Evolutionary conservation across 1,284 basidiomycete genomes (phyloP), one percentile per base, ranked within the genome.

Genomic region (Vanrija sp.): DNA sequence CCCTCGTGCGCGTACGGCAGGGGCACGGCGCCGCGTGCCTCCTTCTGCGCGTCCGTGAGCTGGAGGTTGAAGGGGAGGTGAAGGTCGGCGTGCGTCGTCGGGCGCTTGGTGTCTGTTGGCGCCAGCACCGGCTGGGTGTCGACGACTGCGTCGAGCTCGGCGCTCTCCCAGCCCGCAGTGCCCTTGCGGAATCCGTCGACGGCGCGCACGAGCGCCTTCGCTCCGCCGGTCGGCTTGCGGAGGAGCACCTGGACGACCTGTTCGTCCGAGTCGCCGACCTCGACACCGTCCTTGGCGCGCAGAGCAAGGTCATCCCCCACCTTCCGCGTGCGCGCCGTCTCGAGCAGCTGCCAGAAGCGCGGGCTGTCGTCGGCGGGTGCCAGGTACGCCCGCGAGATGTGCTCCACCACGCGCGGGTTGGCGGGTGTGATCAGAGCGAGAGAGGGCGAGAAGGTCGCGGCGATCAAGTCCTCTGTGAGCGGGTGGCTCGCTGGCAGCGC

Each of bases 1-100:
- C 89, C 87, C 78, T 88, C 84, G 65, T 92, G 90, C 5, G 82
- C 87, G 68, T 94, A 95, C 6, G 92, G 92, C 38, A 95, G 75
- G 12, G 89, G 88, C 1, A 95, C 91, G 49, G 83, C 81, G 1
- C 88, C 85, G 50, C 89, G 82, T 15, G 86, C 86, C 58, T 83
- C 81, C 67, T 87, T 85, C 71, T 96, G 92, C n/a, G 86, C 82
- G 15, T 83, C 80, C n/a, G 91, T 94, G 50, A 95, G 82, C 55
- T 79, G 83, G 25, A 96, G 81, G 71, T 94, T 94, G 81, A 96
- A 96, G 0, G 90, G 69, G 25, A 75, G 54, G 43, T 71, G 62
- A 43, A 89, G 74, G 62, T 85, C 72, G 2, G 67, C 81, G 59
- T 86, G 83, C 0, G 83, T 85, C 4, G 84, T 56, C 10, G 57